These are phyloP conservation scores for Leucoagaricus sp. DNA, from an alignment of 1,284 basidiomycete genomes.

Conservation along the genomic window DNA sequence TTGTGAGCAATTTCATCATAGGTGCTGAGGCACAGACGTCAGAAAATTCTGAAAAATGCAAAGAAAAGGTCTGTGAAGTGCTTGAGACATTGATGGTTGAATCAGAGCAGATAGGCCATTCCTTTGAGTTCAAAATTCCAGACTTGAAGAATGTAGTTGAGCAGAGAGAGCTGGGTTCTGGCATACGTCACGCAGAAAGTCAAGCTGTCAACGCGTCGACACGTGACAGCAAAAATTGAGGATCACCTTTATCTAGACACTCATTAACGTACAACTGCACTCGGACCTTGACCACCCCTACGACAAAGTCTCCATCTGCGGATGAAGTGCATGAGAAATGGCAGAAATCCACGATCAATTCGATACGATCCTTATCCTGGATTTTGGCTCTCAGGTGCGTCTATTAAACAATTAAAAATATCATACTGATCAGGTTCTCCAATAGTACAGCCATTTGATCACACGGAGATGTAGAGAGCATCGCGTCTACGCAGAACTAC, in stretches of 20 bases:
- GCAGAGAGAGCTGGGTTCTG: no score
- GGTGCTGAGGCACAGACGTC: background rate
- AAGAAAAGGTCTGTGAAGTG: no score
- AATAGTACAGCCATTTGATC: conserved; percentile 96
- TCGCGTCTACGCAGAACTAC: conserved; percentile 97
- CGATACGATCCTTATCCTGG: conserved; percentile 95
- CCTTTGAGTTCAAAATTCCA: no score
- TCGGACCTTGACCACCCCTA: conserved; percentile 1
- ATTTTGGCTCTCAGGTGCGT: conserved; percentile 94
- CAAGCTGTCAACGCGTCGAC: background rate
- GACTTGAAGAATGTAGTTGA: no score
- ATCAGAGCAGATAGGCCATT: no score
- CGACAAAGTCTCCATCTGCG: background rate
- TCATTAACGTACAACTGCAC: conserved; percentile 2
- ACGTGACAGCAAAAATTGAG: conserved; percentile 7
- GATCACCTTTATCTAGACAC: background rate
- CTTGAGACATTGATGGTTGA: no score
- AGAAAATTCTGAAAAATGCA: background rate
- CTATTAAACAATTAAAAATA: background rate
- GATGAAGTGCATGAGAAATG: conserved; percentile 39
- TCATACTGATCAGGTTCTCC: background rate
- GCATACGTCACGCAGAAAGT: no score
- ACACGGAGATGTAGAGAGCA: conserved; percentile 97
- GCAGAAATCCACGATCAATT: conserved; percentile 93
- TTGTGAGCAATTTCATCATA: conserved; percentile 9